These are phyloP conservation scores for Chrysosporium queenslandicum DNA, from an alignment of 2,329 filamentous ascomycete species.

Conservation along the genomic window DNA sequence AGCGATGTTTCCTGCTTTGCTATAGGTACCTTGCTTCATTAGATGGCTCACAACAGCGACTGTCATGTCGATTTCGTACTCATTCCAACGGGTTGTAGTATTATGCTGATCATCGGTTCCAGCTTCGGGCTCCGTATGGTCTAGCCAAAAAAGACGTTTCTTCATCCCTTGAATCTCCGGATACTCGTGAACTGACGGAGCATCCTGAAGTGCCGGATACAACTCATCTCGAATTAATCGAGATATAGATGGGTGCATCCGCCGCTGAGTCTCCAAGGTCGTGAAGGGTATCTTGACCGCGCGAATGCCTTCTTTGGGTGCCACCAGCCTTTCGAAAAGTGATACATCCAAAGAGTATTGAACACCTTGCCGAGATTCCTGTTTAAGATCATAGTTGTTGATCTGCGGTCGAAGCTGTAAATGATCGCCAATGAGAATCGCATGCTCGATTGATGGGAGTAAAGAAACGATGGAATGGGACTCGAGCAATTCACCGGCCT, in stretches of 20 bases:
- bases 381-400: slow-evolving; percentile 49
- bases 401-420: slow-evolving; percentile 61
- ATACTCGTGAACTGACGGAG: slow-evolving; percentile 24
- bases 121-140: slow-evolving; percentile 39
- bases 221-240: too few species aligned
- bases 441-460: slow-evolving; percentile 46
- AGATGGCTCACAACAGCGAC: slow-evolving; percentile 55
- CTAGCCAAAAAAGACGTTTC: slow-evolving; percentile 43
- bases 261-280: slow-evolving; percentile 49
- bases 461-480: too few species aligned
- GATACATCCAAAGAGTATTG: slow-evolving; percentile 47
- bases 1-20: too few species aligned
- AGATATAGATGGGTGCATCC: slow-evolving; percentile 60
- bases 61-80: slow-evolving; percentile 53
- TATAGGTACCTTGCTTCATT: slow-evolving; percentile 41
- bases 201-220: too few species aligned
- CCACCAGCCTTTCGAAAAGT: slow-evolving; percentile 47
- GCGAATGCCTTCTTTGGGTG: background rate
- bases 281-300: slow-evolving; percentile 28
- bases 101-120: slow-evolving; percentile 20
- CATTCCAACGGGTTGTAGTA: slow-evolving; percentile 37
- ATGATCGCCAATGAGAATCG: slow-evolving; percentile 64
- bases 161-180: slow-evolving; percentile 42
- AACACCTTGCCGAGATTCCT: slow-evolving; percentile 45
- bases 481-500: too few species aligned